Evolutionary conservation across 805 yeast genomes (phyloP), one percentile per base, ranked within the genome.

Genomic region (Starmera pachycereana): DNA sequence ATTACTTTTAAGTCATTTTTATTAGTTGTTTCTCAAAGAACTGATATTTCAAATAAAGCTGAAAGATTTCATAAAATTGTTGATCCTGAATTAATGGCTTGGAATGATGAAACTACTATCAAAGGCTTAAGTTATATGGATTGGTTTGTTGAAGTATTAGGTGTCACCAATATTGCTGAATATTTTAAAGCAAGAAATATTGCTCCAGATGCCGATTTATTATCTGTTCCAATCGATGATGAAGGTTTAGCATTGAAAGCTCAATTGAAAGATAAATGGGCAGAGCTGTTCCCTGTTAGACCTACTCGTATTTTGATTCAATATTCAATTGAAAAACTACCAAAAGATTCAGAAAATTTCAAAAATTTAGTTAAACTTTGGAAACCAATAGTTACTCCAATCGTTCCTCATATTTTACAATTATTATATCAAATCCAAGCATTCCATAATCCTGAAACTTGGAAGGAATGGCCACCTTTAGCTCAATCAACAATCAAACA

Each of bases 131-230:
- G 80, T 53, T 95, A 90, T 54, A 68, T 94, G 35, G 96, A 87
- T 44, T 92, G 97, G 97, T 92, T 92, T 51, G 90, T 92, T 97
- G 97, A 89, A 61, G 73, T 97, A 51, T 72, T 94, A 38, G 98
- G 98, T 3, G 86, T 92, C 40, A 97, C 88, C 3, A 78, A 79
- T 56, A 94, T 92, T 53, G 95, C 97, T 0, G 82, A 82, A 43
- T 92, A 92, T 56, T 92, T 94, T 61, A 79, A 81, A 45, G 72
- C 75, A 8, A 69, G 97, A 48, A 84, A 85, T 6, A 89, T 94
- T 29, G 73, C 83, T 1, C 86, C 89, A 5, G 62, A 69, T 25
- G 82, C 95, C 3, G 77, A 88, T 58, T 61, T 94, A 39, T 59
- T 90, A 37, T 73, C 77, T 38, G 82, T 94, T 0, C 71, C 76